These are phyloP conservation scores for Petunia axillaris DNA, from an alignment of 257 asterid species.

Conservation along the genomic window DNA sequence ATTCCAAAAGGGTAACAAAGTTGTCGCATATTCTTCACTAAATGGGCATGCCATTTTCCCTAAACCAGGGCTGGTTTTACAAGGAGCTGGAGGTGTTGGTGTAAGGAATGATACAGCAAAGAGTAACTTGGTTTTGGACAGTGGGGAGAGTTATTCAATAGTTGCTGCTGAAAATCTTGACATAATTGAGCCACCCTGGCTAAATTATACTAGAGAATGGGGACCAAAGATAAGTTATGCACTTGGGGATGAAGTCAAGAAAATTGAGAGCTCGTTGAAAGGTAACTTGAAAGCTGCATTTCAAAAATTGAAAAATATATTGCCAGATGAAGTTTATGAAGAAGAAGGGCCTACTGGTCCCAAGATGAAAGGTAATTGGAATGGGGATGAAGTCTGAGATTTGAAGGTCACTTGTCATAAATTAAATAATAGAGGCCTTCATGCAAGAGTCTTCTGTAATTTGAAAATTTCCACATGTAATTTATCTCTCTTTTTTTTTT, in stretches of 20 bases:
- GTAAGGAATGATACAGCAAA: conserved; percentile 64
- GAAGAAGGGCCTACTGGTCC: conserved; percentile 86
- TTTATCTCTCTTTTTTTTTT: neutral
- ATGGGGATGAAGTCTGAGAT: conserved; percentile 53
- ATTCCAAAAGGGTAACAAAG: conserved; percentile 48
- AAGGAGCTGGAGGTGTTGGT: conserved; percentile 59
- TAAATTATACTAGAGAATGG: conserved; percentile 69
- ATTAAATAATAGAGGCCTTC: neutral
- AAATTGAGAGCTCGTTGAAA: conserved; percentile 36
- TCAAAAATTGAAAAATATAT: conserved; percentile 39
- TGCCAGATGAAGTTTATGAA: conserved; percentile 72
- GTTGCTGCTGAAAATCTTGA: conserved; percentile 57
- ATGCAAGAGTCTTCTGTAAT: conserved; percentile 1
- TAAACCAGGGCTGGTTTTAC: conserved; percentile 51
- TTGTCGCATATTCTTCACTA: conserved; percentile 62
- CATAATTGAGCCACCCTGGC: conserved; percentile 74
- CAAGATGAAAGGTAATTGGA: conserved; percentile 67
- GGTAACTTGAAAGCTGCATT: conserved; percentile 40
- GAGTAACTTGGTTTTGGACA: conserved; percentile 61
- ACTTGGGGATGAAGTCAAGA: conserved; percentile 47
- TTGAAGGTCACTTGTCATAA: too few species aligned
- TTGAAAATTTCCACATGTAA: neutral
- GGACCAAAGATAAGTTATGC: conserved; percentile 62
- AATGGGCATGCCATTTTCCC: conserved; percentile 68
- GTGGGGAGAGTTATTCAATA: conserved; percentile 47